phyloP scores from a whole-genome alignment of 768 basidiomycete genomes.

The Boletus subparvulus region DNA sequence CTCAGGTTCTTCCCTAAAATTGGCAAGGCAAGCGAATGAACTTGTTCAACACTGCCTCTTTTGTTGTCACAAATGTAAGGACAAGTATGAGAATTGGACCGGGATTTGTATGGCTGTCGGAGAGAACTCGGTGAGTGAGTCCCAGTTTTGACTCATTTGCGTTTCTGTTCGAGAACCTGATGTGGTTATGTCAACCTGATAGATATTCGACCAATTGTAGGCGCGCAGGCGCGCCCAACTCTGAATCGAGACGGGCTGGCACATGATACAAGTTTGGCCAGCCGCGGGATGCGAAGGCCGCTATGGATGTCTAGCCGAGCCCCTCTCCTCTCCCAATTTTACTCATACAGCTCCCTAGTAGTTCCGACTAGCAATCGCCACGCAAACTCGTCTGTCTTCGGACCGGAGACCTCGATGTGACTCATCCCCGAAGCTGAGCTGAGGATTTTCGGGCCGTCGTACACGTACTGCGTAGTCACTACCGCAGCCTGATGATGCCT shows the following conservation, averaged over 20 bases:
- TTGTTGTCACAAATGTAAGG: background rate
- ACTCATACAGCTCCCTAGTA: slow-evolving; percentile 19
- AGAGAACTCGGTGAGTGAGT: background rate
- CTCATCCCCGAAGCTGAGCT: background rate
- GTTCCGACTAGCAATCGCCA: background rate
- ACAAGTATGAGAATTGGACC: slow-evolving; percentile 8
- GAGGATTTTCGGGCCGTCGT: background rate
- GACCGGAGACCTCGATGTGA: background rate
- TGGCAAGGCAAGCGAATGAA: background rate
- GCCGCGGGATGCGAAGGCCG: slow-evolving; percentile 28
- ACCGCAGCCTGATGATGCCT: background rate
- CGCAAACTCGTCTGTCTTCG: background rate
- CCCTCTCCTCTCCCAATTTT: slow-evolving; percentile 38
- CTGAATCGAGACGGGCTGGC: slow-evolving; percentile 37
- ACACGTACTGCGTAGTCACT: background rate
- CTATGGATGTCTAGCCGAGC: slow-evolving; percentile 35
- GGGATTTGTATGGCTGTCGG: background rate
- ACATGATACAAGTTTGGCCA: slow-evolving; percentile 34
- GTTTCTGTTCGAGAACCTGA: slow-evolving; percentile 17
- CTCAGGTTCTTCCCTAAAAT: no score
- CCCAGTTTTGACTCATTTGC: slow-evolving; percentile 8
- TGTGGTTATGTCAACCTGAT: slow-evolving; percentile 6
- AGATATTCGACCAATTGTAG: slow-evolving; percentile 14
- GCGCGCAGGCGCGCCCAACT: background rate
- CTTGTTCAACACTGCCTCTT: slow-evolving; percentile 4